Percentiles rank a stretch among this genome's conserved stretches.
phyloP scores from a whole-genome alignment of 2,329 filamentous ascomycete species.

The Colletotrichum orchidophilum region DNA sequence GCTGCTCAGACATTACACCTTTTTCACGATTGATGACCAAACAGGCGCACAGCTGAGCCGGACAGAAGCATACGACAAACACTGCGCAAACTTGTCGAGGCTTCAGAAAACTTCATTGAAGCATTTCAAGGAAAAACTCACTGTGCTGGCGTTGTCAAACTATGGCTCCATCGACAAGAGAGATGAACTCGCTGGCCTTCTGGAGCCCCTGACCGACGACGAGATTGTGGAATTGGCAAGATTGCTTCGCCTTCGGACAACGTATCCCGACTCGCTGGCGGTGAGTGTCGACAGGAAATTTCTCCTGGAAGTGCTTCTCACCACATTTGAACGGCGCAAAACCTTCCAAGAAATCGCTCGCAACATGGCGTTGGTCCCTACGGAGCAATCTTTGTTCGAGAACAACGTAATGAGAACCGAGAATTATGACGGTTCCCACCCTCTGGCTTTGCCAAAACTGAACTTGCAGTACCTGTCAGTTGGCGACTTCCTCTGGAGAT shows the following conservation, averaged over 20 bases:
- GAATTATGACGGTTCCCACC: conserved; percentile 84
- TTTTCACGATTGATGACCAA: conserved; percentile 92
- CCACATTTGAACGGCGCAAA: conserved; percentile 77
- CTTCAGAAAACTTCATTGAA: conserved; percentile 83
- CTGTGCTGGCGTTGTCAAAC: conserved; percentile 91
- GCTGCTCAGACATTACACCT: conserved; percentile 86
- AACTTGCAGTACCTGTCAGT: conserved; percentile 96
- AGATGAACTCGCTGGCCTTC: conserved; percentile 78
- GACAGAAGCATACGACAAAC: conserved; percentile 79
- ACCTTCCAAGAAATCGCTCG: conserved; percentile 85
- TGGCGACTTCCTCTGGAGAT: conserved; percentile 96
- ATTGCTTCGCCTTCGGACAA: conserved; percentile 79
- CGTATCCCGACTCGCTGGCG: conserved; percentile 78
- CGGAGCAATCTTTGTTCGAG: conserved; percentile 84
- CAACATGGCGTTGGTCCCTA: conserved; percentile 81
- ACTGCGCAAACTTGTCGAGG: conserved; percentile 79
- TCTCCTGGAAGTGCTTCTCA: conserved; percentile 77
- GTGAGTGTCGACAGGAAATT: conserved; percentile 72
- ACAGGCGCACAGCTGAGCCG: conserved; percentile 79
- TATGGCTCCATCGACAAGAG: conserved; percentile 87
- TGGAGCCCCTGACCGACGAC: conserved; percentile 76
- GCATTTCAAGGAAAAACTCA: conserved; percentile 88
- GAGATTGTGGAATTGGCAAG: conserved; percentile 77
- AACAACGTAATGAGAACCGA: conserved; percentile 82
- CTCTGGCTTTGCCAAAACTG: conserved; percentile 90